Conservation (phyloP, 192 early-diverging fungal genomes). For the Coemansia sp. region DNA sequence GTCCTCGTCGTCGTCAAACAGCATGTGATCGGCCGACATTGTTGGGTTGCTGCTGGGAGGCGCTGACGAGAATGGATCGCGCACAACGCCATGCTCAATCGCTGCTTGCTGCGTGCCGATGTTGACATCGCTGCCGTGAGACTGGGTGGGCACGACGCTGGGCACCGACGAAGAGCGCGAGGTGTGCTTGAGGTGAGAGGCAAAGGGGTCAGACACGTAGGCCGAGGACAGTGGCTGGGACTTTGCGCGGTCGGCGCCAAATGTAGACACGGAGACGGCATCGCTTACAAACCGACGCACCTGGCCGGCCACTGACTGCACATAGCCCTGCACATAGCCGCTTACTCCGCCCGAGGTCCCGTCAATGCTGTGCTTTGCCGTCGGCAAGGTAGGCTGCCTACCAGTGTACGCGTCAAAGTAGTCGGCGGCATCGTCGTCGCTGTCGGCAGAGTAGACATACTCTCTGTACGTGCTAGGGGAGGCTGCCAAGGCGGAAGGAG, state of each 20-base stretch:
- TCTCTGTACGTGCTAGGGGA: neutral
- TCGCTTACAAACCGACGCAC: slow-evolving; percentile 48
- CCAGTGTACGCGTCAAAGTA: slow-evolving; percentile 7
- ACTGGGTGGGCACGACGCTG: neutral
- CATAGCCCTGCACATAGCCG: slow-evolving; percentile 46
- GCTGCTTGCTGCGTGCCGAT: neutral
- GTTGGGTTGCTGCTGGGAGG: neutral
- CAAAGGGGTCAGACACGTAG: slow-evolving; percentile 45
- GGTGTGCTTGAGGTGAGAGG: slow-evolving; percentile 13
- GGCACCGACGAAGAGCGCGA: neutral
- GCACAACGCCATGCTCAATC: slow-evolving; percentile 24
- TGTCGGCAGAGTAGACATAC: neutral
- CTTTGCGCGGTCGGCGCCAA: slow-evolving; percentile 15
- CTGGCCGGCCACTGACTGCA: slow-evolving; percentile 54
- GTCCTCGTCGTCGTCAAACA: slow-evolving; percentile 56
- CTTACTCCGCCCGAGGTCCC: slow-evolving; percentile 18
- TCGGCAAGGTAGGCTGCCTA: neutral
- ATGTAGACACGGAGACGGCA: slow-evolving; percentile 31
- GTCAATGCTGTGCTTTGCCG: neutral
- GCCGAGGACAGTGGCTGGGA: slow-evolving; percentile 7
- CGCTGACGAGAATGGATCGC: slow-evolving; percentile 40
- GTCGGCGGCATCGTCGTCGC: slow-evolving; percentile 7
- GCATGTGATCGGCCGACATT: slow-evolving; percentile 29
- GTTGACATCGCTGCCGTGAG: neutral
- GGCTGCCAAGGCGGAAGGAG: neutral